Evolutionary conservation across 2,329 filamentous ascomycete genomes (phyloP).

Genomic region (Beauveria australis): DNA sequence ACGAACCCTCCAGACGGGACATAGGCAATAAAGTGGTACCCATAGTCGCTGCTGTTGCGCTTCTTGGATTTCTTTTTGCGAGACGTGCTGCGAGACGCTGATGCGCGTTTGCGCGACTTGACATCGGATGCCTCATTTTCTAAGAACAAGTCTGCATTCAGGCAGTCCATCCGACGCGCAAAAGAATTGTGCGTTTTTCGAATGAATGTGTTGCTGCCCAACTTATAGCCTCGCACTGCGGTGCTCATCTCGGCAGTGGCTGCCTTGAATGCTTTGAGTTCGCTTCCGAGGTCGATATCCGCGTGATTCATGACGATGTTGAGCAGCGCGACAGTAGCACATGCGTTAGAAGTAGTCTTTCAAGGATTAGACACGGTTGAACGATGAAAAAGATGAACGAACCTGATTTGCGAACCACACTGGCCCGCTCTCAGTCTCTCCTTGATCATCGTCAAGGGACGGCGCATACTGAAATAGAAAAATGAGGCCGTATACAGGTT

Average conservation of each 20-base stretch:
- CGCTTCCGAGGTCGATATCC: conserved; percentile 57
- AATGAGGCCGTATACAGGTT: conserved; percentile 76
- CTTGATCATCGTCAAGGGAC: conserved; percentile 41
- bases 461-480: conserved; percentile 71
- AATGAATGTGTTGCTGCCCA: conserved; percentile 68
- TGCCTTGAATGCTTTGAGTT: conserved; percentile 63
- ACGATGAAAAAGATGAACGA: background rate
- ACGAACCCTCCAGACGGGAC: conserved; percentile 66
- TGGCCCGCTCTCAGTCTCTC: conserved; percentile 45
- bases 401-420: conserved; percentile 96
- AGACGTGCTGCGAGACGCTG: conserved; percentile 20
- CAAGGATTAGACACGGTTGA: conserved; percentile 9
- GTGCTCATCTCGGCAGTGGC: conserved; percentile 62
- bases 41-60: conserved; percentile 46
- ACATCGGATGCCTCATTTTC: conserved; percentile 43
- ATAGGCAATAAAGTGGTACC: conserved; percentile 85
- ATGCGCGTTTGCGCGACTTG: conserved; percentile 21
- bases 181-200: conserved; percentile 84
- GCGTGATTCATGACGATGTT: conserved; percentile 87
- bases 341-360: conserved; percentile 73
- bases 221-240: conserved; percentile 63
- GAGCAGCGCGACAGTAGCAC: conserved; percentile 83
- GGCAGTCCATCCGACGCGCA: conserved; percentile 66
- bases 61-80: conserved; percentile 31
- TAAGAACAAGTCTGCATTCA: conserved; percentile 61